These are phyloP conservation scores for Rhizopogon vinicolor DNA, from an alignment of 768 basidiomycete species.

Conservation along the genomic window DNA sequence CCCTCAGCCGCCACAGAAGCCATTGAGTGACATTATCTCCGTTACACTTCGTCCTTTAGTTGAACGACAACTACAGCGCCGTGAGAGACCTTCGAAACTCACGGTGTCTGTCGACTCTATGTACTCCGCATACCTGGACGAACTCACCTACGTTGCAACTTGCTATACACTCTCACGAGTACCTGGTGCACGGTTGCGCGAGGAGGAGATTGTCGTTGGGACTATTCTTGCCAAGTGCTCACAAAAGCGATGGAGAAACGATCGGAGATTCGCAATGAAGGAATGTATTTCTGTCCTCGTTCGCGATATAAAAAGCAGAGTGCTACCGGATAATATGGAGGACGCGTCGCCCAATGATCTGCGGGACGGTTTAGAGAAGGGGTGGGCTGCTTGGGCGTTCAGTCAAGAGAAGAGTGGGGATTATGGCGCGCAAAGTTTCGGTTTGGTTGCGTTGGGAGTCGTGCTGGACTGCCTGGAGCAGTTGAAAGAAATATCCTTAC, in stretches of 20 bases:
- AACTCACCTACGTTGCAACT: constrained; percentile 65
- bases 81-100: constrained; percentile 14
- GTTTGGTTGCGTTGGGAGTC: constrained; percentile 54
- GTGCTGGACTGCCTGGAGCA: constrained; percentile 56
- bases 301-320: constrained; percentile 39
- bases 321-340: constrained; percentile 27
- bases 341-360: constrained; percentile 24
- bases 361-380: constrained; percentile 38
- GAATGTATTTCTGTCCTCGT: constrained; percentile 51
- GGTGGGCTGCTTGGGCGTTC: constrained; percentile 66
- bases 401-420: constrained; percentile 36
- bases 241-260: constrained; percentile 54
- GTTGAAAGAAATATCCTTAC: constrained; percentile 10
- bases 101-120: constrained; percentile 29
- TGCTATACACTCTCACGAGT: constrained; percentile 62
- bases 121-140: constrained; percentile 53
- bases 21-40: constrained; percentile 28
- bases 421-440: constrained; percentile 63
- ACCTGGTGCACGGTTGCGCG: constrained; percentile 51
- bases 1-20: constrained; percentile 7
- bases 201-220: constrained; percentile 73
- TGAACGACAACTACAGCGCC: constrained; percentile 12
- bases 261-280: constrained; percentile 59
- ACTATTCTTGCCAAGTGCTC: constrained; percentile 69
- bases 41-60: constrained; percentile 17